Conservation (phyloP, 805 yeast species). For the Ogataea siamensis region DNA sequence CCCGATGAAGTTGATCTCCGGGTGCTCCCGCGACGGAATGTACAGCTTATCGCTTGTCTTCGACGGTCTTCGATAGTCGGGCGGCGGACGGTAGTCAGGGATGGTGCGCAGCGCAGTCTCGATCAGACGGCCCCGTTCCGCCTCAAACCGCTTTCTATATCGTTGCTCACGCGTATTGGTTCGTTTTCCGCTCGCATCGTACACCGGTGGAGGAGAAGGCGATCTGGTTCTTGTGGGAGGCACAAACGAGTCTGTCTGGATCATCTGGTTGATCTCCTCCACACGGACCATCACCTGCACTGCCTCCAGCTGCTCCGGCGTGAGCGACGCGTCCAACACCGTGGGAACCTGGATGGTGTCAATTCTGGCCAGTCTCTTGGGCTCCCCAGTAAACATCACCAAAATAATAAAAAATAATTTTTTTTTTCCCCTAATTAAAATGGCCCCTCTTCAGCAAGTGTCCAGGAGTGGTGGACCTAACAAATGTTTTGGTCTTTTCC, state of each 20-base stretch:
- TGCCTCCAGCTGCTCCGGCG: constrained; percentile 78
- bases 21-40: constrained; percentile 82
- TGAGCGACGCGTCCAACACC: constrained; percentile 34
- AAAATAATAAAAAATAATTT: background rate
- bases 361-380: constrained; percentile 3
- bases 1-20: constrained; percentile 92
- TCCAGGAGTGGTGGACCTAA: constrained; percentile 39
- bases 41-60: constrained; percentile 77
- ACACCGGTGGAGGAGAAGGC: constrained; percentile 90
- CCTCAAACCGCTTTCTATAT: constrained; percentile 58
- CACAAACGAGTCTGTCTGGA: constrained; percentile 50
- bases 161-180: constrained; percentile 79
- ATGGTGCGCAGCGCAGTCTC: constrained; percentile 68
- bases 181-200: constrained; percentile 80
- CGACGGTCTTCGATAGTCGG: constrained; percentile 61
- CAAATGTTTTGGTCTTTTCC: constrained; percentile 38
- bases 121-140: constrained; percentile 78
- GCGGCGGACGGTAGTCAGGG: constrained; percentile 79
- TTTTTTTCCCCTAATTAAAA: constrained; percentile 10
- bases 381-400: constrained; percentile 4
- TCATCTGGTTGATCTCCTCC: constrained; percentile 69
- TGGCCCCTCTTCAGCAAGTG: constrained; percentile 36
- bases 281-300: constrained; percentile 70
- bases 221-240: constrained; percentile 55
- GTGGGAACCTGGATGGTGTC: constrained; percentile 8